Base-by-base conservation (phyloP, 2,329 filamentous ascomycete genomes). In the Ceratocystis diversiconidia region DNA sequence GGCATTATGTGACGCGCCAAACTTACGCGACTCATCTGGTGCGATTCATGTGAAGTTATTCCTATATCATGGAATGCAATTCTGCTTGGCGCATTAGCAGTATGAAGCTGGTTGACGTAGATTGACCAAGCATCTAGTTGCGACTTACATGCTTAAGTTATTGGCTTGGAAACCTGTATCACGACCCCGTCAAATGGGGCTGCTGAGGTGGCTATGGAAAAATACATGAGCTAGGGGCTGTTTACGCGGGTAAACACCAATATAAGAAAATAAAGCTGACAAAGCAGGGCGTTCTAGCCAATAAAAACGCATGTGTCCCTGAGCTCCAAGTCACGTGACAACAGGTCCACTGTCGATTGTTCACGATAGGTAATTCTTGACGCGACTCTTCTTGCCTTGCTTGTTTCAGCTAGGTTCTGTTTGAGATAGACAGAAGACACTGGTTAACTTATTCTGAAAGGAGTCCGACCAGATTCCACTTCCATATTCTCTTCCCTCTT, bases 71-170 rank as follows among this genome's bases (percentile, higher is more conserved):
- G 22, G 17, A 10, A 25, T 62, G n/a, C 66, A 67, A 67, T 67
- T 61, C 62, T 50, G 62, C 43, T 67, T 64, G 66, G 66, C 66
- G 66, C 66, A 67, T 65, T 62, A 41, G 41, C 36, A 8, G 46
- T 41, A 10, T 57, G 41, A n/a, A 52, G n/a, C 22, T 36, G 19
- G 22, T 48, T 46, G 25, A 28, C 6, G 36, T n/a, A 55, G 41
- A 44, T 60, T 41, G 17, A 50, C 50, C 19, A 61, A 41, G 50
- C 28, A 60, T 32, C 52, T 59, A 63, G 41, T 52, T 48, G 61
- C 28, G 48, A 52, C 48, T 52, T 52, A 28, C 7, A 17, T 57
- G 48, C 50, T 36, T 30, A 22, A 60, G 52, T 19, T 52, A 28
- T 22, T 19, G 52, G 50, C 55, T 66, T 50, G 44, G 25, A 25